Base-by-base conservation (phyloP, 495 filamentous ascomycete species). In the Talaromyces proteolyticus region DNA sequence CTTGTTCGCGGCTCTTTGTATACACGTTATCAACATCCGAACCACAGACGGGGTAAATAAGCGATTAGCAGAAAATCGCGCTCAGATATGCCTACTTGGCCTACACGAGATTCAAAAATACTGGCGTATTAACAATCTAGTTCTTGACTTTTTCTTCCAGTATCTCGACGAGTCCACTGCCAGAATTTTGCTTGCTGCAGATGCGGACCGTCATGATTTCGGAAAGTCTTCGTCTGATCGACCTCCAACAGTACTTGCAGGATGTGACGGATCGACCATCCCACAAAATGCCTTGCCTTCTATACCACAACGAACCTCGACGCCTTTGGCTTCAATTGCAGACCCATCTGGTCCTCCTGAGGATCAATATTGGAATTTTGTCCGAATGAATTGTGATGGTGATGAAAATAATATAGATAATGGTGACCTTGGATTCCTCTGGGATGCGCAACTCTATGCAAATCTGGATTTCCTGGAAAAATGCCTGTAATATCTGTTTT, bases 41-140 rank as follows among this genome's bases (percentile, higher is more conserved):
- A 63, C 69, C 17, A 59, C 60, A 1, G 54, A 56, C 6, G 60
- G 62, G 2, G 68, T 68, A 12, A 59, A 65, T 1, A 61, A 65
- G 0, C 70, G 68, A 20, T 53, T 76, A 0, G 69, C 72, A 23
- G 70, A 76, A 44, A 67, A 74, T 53, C 62, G 72, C 21, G 72
- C 72, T 4, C 64, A 72, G 10, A 47, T 74, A 4, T 76, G 72
- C 45, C 60, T 76, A 0, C 53, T 76, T 2, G 67, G 70, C 0
- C 43, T 76, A 6, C 64, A 72, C 34, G 72, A 76, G 40, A 50
- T 76, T 18, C 72, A 76, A 44, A 72, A 69, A 42, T 66, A 65
- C 1, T 76, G 70, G 70, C 68, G 72, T 22, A 47, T 76, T 37
- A 69, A 73, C 44, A 76, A 72, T 23, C 69, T 67, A 62, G 67